A percentile compares a stretch with the other conserved stretches of the same genome.
These are phyloP conservation scores for Erythrophleum ivorense DNA, from an alignment of 331 rosid species.

Conservation along the genomic window DNA sequence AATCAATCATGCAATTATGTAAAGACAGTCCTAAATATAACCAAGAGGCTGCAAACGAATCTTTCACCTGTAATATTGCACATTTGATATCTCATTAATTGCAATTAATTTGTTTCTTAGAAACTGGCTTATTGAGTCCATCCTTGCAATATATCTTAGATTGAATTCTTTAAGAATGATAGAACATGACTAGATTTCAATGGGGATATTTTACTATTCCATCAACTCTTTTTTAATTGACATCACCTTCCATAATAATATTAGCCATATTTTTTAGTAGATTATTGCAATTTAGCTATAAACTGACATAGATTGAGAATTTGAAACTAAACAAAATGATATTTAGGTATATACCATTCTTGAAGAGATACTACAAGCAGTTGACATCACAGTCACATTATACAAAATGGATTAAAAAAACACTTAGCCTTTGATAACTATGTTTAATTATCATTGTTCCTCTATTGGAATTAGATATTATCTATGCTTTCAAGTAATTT, in stretches of 20 bases:
- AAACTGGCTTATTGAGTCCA: constrained; percentile 8
- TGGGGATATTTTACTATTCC: neutral
- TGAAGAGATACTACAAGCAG: constrained; percentile 74
- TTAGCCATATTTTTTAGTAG: constrained; percentile 13
- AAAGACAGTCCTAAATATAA: neutral
- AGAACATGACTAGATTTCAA: neutral
- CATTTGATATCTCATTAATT: neutral
- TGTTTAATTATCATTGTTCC: too few species aligned
- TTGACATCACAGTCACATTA: constrained; percentile 38
- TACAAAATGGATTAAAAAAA: too few species aligned
- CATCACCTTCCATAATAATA: neutral
- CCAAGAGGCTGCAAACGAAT: neutral
- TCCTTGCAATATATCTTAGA: neutral
- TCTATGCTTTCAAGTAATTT: too few species aligned
- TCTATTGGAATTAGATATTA: too few species aligned
- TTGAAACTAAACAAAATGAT: constrained; percentile 35
- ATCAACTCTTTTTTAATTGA: neutral
- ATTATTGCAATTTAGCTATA: constrained; percentile 6
- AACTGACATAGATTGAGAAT: constrained; percentile 27
- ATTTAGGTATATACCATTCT: constrained; percentile 70
- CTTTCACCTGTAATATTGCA: neutral
- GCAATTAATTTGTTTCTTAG: neutral
- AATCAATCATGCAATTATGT: neutral
- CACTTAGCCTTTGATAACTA: too few species aligned
- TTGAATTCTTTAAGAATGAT: neutral